Base-by-base conservation (phyloP, 352 stramenopile genomes). In the Phytopythium boreale region DNA sequence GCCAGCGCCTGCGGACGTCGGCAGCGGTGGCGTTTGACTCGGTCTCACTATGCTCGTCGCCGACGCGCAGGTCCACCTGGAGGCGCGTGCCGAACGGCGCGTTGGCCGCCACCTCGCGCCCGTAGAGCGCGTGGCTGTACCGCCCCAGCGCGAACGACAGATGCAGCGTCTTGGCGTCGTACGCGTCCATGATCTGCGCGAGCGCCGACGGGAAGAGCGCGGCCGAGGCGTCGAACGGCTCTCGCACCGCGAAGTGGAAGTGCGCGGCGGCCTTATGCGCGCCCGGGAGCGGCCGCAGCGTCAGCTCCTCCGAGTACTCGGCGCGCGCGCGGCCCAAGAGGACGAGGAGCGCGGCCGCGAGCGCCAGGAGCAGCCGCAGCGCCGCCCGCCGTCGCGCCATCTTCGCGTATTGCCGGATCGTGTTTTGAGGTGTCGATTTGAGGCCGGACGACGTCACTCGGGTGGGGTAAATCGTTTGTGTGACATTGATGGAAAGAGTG, bases 121-220 rank as follows among this genome's bases (percentile, higher is more conserved):
- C 83, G 43, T 83, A 89, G 36, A 70, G 76, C 51, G 68, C 79
- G 29, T 86, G 71, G 27, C 62, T 68, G 67, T 88, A 92, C 24
- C 68, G 64, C 0, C 88, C 88, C n/a, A 89, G 69, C 6, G 78
- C 69, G 61, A 95, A 91, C 24, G 78, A 84, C 27, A 96, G 69
- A 22, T 81, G 76, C 19, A 96, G 56, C 50, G 84, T 82, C 56
- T 88, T 75, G 37, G 77, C 82, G 53, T 87, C 71, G 64, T 92
- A 89, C 64, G 86, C 89, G 41, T 74, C 71, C 26, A 93, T 69
- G 56, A 93, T 88, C 62, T 93, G 86, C 44, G 74, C 79, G 14
- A 95, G 62, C 20, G 85, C 80, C 7, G 74, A 75, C 17, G 86
- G 86, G 43, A 88, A 75, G 26, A 84, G 62, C 26, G 61, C 63